A percentile compares a stretch with the other conserved stretches of the same genome.
phyloP scores from a whole-genome alignment of 2,329 filamentous ascomycete species.

The Beauveria brongniartii region DNA sequence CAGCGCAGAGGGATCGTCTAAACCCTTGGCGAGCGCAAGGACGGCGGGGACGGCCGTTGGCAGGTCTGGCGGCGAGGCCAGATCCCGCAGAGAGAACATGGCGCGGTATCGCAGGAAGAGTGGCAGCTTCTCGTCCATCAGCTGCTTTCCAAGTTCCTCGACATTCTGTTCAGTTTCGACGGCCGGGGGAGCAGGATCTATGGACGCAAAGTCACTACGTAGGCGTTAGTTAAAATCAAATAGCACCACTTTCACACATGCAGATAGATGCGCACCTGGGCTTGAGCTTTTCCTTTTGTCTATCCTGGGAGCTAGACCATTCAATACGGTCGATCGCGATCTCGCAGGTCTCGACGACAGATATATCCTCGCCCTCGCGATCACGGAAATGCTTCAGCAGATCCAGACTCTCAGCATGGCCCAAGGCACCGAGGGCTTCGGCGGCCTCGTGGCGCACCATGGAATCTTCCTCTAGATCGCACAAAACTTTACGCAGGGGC shows the following conservation, averaged over 20 bases:
- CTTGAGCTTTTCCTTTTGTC: conserved; percentile 67
- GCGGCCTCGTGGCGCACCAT: conserved; percentile 98
- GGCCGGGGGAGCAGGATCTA: conserved; percentile 89
- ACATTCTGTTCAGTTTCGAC: conserved; percentile 64
- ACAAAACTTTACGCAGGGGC: conserved; percentile 64
- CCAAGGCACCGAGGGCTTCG: conserved; percentile 85
- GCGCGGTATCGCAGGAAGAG: conserved; percentile 92
- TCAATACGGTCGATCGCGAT: conserved; percentile 90
- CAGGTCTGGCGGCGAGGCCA: conserved; percentile 85
- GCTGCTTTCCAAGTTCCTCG: conserved; percentile 61
- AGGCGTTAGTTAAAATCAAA: conserved; percentile 21
- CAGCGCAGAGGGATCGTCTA: conserved; percentile 78
- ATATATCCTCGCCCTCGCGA: conserved; percentile 64
- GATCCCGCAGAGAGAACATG: conserved; percentile 95
- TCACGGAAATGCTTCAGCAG: conserved; percentile 68
- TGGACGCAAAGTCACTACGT: conserved; percentile 81
- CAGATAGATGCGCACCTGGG: conserved; percentile 53
- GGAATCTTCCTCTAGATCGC: conserved; percentile 72
- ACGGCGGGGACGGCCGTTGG: conserved; percentile 85
- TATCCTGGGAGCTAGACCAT: conserved; percentile 75
- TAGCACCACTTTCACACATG: conserved; percentile 11
- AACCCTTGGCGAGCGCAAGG: conserved; percentile 74
- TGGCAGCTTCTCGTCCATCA: conserved; percentile 71
- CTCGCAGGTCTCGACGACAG: conserved; percentile 92
- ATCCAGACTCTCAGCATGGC: conserved; percentile 63